phyloP scores from a whole-genome alignment of 2,329 filamentous ascomycete species.

The Immersiporthe knoxdaviesiana region DNA sequence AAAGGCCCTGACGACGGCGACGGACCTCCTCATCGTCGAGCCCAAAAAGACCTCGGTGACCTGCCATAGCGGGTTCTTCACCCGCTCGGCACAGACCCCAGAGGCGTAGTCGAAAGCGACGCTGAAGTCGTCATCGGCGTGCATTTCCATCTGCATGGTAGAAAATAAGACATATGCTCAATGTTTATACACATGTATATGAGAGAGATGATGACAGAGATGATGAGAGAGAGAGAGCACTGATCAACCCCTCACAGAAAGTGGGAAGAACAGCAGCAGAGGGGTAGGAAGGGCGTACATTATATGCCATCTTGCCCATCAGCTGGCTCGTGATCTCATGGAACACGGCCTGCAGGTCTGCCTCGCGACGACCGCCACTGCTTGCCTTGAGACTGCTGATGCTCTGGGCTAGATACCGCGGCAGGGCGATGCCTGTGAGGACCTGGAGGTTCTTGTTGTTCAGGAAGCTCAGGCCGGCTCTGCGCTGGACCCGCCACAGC shows the following conservation, averaged over 20 bases:
- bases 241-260: not conserved
- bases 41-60: slow-evolving; percentile 60
- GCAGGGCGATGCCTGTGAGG: slow-evolving; percentile 61
- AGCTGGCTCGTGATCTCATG: slow-evolving; percentile 67
- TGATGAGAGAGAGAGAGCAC: too few relatives aligned
- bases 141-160: slow-evolving; percentile 63
- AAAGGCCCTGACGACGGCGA: slow-evolving; percentile 56
- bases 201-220: too few relatives aligned
- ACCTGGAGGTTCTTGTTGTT: slow-evolving; percentile 59
- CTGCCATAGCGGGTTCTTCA: slow-evolving; percentile 68
- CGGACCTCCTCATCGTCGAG: slow-evolving; percentile 49
- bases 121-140: slow-evolving; percentile 62
- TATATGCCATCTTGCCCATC: slow-evolving; percentile 71
- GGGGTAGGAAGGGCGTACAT: slow-evolving; percentile 44
- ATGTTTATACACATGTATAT: not conserved
- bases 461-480: slow-evolving; percentile 63
- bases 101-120: slow-evolving; percentile 65
- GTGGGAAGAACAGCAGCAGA: not conserved
- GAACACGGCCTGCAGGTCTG: slow-evolving; percentile 64
- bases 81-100: slow-evolving; percentile 61
- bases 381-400: slow-evolving; percentile 43
- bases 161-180: not conserved
- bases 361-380: slow-evolving; percentile 34
- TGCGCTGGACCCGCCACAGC: slow-evolving; percentile 65
- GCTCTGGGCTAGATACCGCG: slow-evolving; percentile 53